These are phyloP conservation scores for Elsinoe necatrix DNA, from an alignment of 2,329 filamentous ascomycete species.

Conservation along the genomic window DNA sequence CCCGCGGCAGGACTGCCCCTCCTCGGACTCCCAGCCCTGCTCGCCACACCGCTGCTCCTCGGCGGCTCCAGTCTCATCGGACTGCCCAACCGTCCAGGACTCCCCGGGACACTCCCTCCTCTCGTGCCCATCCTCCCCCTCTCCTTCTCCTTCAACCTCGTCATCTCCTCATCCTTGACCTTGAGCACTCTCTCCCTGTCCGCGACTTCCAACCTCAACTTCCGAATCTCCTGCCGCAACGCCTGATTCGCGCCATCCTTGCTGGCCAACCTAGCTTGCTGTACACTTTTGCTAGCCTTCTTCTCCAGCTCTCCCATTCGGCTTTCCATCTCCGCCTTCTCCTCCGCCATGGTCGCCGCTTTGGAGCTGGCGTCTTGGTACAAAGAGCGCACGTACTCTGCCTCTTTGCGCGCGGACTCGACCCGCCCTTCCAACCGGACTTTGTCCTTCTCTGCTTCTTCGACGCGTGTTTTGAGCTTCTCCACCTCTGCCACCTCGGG, in stretches of 20 bases:
- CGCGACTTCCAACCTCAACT: conserved; percentile 23
- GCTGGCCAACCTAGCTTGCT: conserved; percentile 22
- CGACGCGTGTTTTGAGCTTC: conserved; percentile 20
- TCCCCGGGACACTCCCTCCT: conserved; percentile 30
- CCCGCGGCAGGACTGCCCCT: conserved; percentile 26
- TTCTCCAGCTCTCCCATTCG: conserved; percentile 24
- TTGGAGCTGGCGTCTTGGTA: conserved; percentile 52
- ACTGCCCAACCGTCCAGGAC: conserved; percentile 26
- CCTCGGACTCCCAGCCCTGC: conserved; percentile 26
- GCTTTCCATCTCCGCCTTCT: conserved; percentile 41
- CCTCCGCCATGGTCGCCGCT: conserved; percentile 38
- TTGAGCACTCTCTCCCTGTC: conserved; percentile 25
- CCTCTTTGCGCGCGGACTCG: conserved; percentile 36
- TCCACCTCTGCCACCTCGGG: conserved; percentile 30
- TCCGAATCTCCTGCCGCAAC: conserved; percentile 23
- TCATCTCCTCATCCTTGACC: conserved; percentile 30
- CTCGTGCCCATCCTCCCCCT: conserved; percentile 30
- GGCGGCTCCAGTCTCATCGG: conserved; percentile 24
- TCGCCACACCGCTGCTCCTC: conserved; percentile 18
- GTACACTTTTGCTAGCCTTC: conserved; percentile 25
- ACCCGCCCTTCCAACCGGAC: conserved; percentile 26
- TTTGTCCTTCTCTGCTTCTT: conserved; percentile 18
- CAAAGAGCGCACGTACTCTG: conserved; percentile 49
- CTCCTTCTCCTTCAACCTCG: conserved; percentile 26
- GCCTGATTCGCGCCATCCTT: conserved; percentile 21